Percentiles rank a stretch among this genome's conserved stretches.
Conservation (phyloP, 768 basidiomycete species). For the Lentinula detonsa region DNA sequence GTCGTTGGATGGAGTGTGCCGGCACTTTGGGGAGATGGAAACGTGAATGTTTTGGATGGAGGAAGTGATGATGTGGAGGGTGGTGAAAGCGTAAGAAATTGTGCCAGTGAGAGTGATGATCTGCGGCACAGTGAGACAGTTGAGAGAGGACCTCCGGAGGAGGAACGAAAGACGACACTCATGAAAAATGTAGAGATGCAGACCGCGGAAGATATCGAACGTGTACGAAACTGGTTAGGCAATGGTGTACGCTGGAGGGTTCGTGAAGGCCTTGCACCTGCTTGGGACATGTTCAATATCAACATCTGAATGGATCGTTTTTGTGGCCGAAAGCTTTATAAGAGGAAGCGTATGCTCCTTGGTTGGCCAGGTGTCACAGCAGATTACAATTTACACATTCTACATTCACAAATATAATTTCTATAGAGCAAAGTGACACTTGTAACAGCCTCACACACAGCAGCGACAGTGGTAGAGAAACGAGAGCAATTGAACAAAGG, state of each 20-base stretch:
- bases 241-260: constrained; percentile 7
- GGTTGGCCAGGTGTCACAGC: neutral
- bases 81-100: constrained; percentile 51
- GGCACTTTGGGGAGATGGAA: constrained; percentile 67
- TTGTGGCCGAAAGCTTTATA: too few relatives aligned
- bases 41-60: constrained; percentile 66
- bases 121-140: neutral
- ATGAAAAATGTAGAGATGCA: neutral
- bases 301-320: neutral
- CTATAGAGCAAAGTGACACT: too few relatives aligned
- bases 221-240: constrained; percentile 1
- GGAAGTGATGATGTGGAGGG: constrained; percentile 36
- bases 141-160: neutral
- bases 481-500: neutral
- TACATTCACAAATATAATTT: neutral
- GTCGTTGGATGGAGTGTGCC: constrained; percentile 89
- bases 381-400: neutral
- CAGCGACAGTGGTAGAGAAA: neutral
- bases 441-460: neutral
- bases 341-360: too few relatives aligned
- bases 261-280: constrained; percentile 3
- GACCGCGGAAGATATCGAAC: constrained; percentile 22
- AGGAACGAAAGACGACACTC: neutral
- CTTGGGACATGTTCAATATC: constrained; percentile 9
- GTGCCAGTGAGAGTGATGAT: constrained; percentile 51